Evolutionary conservation across 352 stramenopile genomes (phyloP).

Genomic region (Pythium plurisporium): DNA sequence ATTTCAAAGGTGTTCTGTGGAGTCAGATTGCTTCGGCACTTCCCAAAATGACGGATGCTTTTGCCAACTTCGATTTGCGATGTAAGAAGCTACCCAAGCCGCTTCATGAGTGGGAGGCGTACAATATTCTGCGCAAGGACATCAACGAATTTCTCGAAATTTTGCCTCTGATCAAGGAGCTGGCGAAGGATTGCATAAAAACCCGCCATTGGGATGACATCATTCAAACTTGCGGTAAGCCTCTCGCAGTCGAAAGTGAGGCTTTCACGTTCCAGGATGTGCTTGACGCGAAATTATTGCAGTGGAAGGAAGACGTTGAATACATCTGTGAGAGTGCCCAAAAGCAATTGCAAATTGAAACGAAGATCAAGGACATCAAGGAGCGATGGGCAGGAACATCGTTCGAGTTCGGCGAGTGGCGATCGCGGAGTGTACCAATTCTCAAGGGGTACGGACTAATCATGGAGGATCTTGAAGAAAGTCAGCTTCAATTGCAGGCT

Average conservation of each 20-base stretch:
- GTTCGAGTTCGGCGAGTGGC: slow-evolving; percentile 95
- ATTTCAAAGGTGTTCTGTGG: slow-evolving; percentile 97
- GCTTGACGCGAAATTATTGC: slow-evolving; percentile 92
- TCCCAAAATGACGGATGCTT: slow-evolving; percentile 95
- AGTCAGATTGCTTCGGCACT: slow-evolving; percentile 90
- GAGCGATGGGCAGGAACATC: slow-evolving; percentile 91
- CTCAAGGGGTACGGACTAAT: slow-evolving; percentile 94
- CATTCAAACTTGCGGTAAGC: slow-evolving; percentile 90
- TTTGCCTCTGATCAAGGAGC: slow-evolving; percentile 93
- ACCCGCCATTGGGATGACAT: slow-evolving; percentile 97
- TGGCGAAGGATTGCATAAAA: slow-evolving; percentile 97
- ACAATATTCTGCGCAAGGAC: slow-evolving; percentile 94
- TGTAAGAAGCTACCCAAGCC: slow-evolving; percentile 98
- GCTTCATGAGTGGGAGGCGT: slow-evolving; percentile 96
- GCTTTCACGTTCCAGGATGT: slow-evolving; percentile 96
- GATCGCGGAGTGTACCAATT: slow-evolving; percentile 92
- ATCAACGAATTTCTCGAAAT: slow-evolving; percentile 98
- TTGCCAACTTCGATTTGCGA: slow-evolving; percentile 92
- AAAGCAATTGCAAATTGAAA: slow-evolving; percentile 97
- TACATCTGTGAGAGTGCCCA: slow-evolving; percentile 97
- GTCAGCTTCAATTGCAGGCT: slow-evolving; percentile 97
- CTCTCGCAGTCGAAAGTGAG: slow-evolving; percentile 90
- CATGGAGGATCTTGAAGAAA: slow-evolving; percentile 97
- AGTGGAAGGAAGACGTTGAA: slow-evolving; percentile 95
- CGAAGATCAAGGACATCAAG: slow-evolving; percentile 92